A percentile compares a stretch with the other conserved stretches of the same genome.
Evolutionary conservation across 2,329 filamentous ascomycete species (phyloP).

Genomic region (Bipolaris gigantea): DNA sequence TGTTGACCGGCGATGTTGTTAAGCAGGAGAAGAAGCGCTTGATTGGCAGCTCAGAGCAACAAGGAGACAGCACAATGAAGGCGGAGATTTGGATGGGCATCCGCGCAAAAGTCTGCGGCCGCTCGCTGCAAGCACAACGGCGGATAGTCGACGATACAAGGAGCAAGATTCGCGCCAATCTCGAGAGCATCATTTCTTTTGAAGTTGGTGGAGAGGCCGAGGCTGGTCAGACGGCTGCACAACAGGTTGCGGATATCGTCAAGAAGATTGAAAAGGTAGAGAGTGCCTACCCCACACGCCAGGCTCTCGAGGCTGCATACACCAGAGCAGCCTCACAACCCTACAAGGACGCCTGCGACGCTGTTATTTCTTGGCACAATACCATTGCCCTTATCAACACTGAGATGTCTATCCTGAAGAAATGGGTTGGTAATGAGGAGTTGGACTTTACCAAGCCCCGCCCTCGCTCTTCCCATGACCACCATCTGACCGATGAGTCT

Average conservation of each 20-base stretch:
- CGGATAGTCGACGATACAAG: constrained; percentile 87
- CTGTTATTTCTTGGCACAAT: constrained; percentile 95
- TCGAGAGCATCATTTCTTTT: constrained; percentile 91
- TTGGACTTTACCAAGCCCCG: constrained; percentile 84
- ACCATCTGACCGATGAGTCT: constrained; percentile 82
- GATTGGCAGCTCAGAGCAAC: constrained; percentile 77
- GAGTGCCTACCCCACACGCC: constrained; percentile 78
- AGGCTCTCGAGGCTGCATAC: constrained; percentile 72
- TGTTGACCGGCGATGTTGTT: constrained; percentile 94
- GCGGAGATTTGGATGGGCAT: constrained; percentile 86
- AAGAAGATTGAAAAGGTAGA: constrained; percentile 89
- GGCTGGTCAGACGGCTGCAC: constrained; percentile 80
- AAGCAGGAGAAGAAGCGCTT: constrained; percentile 96
- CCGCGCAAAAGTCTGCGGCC: constrained; percentile 78
- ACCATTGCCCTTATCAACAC: constrained; percentile 96
- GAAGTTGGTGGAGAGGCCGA: constrained; percentile 92
- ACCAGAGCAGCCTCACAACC: constrained; percentile 73
- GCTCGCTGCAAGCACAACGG: constrained; percentile 80
- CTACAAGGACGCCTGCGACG: constrained; percentile 81
- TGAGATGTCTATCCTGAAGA: constrained; percentile 85
- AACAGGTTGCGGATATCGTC: constrained; percentile 89
- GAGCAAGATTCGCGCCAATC: constrained; percentile 67
- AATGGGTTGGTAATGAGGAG: constrained; percentile 96
- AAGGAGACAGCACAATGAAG: constrained; percentile 68
- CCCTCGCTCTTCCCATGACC: constrained; percentile 66